Conservation (phyloP, 805 yeast genomes). For the Zygosaccharomyces siamensis region DNA sequence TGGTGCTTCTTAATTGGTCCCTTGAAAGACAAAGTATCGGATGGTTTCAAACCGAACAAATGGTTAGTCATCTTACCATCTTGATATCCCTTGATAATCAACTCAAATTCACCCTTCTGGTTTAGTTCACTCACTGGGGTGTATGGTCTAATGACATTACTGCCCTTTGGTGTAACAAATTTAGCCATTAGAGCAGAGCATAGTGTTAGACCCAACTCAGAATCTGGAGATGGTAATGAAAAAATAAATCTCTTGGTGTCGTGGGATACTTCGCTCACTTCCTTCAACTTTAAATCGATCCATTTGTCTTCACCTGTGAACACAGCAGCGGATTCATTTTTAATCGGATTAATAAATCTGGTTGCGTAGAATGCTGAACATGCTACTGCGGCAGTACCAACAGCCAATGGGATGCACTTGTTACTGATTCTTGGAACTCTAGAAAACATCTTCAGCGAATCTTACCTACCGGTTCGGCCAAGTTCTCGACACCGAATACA, state of each 20-base stretch:
- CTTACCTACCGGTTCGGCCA: neutral
- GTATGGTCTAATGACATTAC: slow-evolving; percentile 79
- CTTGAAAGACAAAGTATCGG: slow-evolving; percentile 83
- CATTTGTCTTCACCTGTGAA: slow-evolving; percentile 64
- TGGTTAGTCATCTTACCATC: slow-evolving; percentile 81
- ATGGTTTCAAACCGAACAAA: slow-evolving; percentile 60
- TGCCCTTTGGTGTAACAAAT: slow-evolving; percentile 77
- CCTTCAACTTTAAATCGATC: slow-evolving; percentile 58
- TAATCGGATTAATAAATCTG: slow-evolving; percentile 21
- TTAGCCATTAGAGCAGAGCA: slow-evolving; percentile 82
- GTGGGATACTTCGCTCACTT: slow-evolving; percentile 44
- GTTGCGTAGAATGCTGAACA: slow-evolving; percentile 32
- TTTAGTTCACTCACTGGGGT: slow-evolving; percentile 78
- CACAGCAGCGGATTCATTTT: slow-evolving; percentile 41
- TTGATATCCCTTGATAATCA: slow-evolving; percentile 80
- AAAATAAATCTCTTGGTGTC: slow-evolving; percentile 69
- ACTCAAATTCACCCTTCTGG: slow-evolving; percentile 67
- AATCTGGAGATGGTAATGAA: slow-evolving; percentile 60
- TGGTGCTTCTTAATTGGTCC: slow-evolving; percentile 93
- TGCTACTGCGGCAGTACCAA: slow-evolving; percentile 47
- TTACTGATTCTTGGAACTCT: slow-evolving; percentile 23
- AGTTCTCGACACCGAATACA: neutral
- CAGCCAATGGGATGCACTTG: slow-evolving; percentile 37
- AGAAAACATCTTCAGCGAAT: slow-evolving; percentile 18
- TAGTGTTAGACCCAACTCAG: slow-evolving; percentile 66